Conservation (phyloP, 225 moss, liverwort and hornwort genomes). For the Antitrichia curtipendula region DNA sequence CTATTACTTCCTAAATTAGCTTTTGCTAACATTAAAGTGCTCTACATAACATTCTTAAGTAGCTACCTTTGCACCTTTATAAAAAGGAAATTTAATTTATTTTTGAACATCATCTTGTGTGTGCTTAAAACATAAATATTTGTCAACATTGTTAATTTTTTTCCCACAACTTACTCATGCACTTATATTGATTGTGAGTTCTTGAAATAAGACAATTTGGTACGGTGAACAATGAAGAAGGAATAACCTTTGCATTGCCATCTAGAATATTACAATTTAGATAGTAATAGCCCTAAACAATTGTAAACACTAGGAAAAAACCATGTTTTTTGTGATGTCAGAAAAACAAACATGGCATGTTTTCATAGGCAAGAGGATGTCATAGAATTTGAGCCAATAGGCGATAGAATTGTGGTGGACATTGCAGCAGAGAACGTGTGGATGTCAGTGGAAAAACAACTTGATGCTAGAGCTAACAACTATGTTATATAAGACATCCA, state of each 20-base stretch:
- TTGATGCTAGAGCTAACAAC: no score
- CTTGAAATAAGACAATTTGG: not conserved
- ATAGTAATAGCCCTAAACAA: no score
- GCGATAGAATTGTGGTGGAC: no score
- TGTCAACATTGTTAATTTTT: not conserved
- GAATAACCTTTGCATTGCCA: not conserved
- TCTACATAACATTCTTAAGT: not conserved
- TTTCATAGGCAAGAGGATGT: no score
- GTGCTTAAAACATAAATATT: not conserved
- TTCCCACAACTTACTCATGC: accelerated
- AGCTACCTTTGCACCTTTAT: not conserved
- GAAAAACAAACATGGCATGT: no score
- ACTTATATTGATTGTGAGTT: not conserved
- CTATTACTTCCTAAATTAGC: not conserved
- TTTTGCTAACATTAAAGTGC: not conserved
- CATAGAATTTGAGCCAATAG: no score
- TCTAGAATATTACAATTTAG: not conserved
- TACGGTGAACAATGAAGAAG: not conserved
- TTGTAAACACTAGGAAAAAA: no score
- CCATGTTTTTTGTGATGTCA: no score
- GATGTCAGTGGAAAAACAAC: no score
- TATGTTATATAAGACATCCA: no score
- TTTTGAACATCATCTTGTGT: not conserved
- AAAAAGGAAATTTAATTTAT: not conserved
- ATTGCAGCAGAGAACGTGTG: no score